phyloP scores from a whole-genome alignment of 75 land plant genomes.

The Pseudotsuga menziesii region DNA sequence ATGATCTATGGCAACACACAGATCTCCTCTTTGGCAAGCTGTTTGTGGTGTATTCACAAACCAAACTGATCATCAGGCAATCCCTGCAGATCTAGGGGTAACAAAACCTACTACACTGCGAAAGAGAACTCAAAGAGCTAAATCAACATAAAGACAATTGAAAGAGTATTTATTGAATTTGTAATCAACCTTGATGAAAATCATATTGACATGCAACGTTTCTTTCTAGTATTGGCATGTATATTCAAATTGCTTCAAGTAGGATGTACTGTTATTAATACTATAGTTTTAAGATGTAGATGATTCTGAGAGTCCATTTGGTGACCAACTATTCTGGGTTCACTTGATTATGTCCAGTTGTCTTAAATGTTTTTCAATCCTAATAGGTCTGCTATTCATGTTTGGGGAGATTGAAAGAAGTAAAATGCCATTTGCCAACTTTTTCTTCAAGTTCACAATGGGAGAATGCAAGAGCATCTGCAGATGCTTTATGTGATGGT shows the following conservation, averaged over 20 bases:
- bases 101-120: not conserved
- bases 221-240: not conserved
- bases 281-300: slow-evolving; percentile 2
- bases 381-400: slow-evolving; percentile 72
- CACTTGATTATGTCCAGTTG: not conserved
- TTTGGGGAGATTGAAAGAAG: slow-evolving; percentile 22
- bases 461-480: not conserved
- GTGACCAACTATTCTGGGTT: not conserved
- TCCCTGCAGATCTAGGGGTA: no score
- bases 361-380: not conserved
- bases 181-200: not conserved
- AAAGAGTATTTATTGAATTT: not conserved
- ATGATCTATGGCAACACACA: no score
- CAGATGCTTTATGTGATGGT: not conserved
- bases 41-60: no score
- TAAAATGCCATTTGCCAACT: slow-evolving; percentile 1
- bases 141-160: not conserved
- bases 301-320: not conserved
- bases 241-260: not conserved
- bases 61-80: no score
- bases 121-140: not conserved
- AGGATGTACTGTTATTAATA: not conserved
- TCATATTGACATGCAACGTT: not conserved
- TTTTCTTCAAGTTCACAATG: not conserved
- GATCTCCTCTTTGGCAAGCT: no score